A percentile compares a stretch with the other conserved stretches of the same genome.
Conservation (phyloP, 345 rosid genomes). For the Kandelia obovata region DNA sequence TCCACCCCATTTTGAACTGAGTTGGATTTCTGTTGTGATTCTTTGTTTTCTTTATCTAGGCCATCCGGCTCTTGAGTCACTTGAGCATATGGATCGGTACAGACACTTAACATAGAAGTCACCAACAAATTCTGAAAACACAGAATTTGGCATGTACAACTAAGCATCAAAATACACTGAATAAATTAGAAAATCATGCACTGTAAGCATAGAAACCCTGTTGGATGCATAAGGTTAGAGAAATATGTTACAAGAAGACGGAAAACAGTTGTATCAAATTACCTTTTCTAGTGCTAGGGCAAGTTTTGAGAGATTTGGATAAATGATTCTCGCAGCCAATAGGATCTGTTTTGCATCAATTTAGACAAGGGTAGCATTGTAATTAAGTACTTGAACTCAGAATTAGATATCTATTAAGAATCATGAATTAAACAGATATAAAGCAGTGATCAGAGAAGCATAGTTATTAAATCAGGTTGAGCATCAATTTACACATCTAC, state of each 20-base stretch:
- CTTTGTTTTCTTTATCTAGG: slow-evolving; percentile 28
- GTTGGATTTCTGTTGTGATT: slow-evolving; percentile 26
- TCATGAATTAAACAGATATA: neutral
- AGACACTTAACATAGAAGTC: slow-evolving; percentile 55
- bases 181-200: too few species aligned
- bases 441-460: neutral
- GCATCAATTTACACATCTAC: neutral
- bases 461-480: neutral
- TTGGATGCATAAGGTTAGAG: neutral
- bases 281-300: slow-evolving; percentile 96
- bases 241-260: too few species aligned
- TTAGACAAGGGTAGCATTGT: neutral
- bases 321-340: slow-evolving; percentile 65
- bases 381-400: neutral
- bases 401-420: neutral
- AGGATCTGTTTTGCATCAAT: slow-evolving; percentile 49
- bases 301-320: slow-evolving; percentile 87
- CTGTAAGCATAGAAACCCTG: neutral
- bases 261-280: neutral
- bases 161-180: neutral
- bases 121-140: slow-evolving; percentile 68
- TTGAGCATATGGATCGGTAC: slow-evolving; percentile 48
- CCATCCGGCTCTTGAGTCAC: slow-evolving; percentile 27
- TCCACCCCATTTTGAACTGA: slow-evolving; percentile 59
- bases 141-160: neutral